Conservation (phyloP, 176 grass and related monocot genomes). For the bread wheat (Triticum aestivum) region IWGSC_CS_RefSeq_v2.1 NC_057801.1:96474856-96475355, state of each 20-base stretch:
- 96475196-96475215: too few species aligned
- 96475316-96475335: neutral
- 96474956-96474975: neutral
- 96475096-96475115: neutral
- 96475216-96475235: neutral
- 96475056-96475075: neutral
- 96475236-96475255: neutral
- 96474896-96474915: neutral
- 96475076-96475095: neutral
- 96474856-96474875: neutral
- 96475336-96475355: neutral
- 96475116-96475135: neutral
- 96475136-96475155: too few species aligned
- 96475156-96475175: too few species aligned
- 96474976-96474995: neutral
- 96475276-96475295: neutral
- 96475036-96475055: neutral
- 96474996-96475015: neutral
- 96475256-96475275: neutral
- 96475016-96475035: neutral
- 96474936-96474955: rapidly evolving
- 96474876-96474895: neutral
- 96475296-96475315: neutral
- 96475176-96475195: too few species aligned
- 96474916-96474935: neutral